These are phyloP conservation scores for Chlamydomonas schloesseri DNA, from an alignment of 139 green algal genomes.

Conservation along the genomic window DNA sequence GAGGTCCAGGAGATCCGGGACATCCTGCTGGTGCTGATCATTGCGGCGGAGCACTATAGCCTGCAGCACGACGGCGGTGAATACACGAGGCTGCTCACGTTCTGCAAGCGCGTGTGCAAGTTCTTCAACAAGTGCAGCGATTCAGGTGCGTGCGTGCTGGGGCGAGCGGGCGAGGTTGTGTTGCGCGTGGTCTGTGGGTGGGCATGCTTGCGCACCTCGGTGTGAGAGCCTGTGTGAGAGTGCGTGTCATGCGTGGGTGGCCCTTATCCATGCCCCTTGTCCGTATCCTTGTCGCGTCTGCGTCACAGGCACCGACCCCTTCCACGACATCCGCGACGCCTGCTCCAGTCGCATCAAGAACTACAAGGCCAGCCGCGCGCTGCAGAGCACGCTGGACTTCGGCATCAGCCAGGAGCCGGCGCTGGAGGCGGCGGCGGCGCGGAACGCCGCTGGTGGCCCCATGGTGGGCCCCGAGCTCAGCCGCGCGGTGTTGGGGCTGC, in stretches of 20 bases:
- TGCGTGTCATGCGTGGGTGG: too few species aligned
- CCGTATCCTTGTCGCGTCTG: too few species aligned
- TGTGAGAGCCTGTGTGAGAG: background rate
- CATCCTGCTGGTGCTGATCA: slow-evolving; percentile 67
- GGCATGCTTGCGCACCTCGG: too few species aligned
- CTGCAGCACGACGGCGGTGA: slow-evolving; percentile 54
- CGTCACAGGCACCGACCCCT: slow-evolving; percentile 39
- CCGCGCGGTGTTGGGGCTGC: slow-evolving; percentile 25
- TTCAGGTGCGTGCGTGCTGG: background rate
- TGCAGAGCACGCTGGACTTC: slow-evolving; percentile 27
- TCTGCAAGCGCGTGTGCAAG: slow-evolving; percentile 60
- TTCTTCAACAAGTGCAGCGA: slow-evolving; percentile 59
- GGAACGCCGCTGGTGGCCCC: slow-evolving; percentile 1
- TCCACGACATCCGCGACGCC: slow-evolving; percentile 51
- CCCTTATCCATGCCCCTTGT: too few species aligned
- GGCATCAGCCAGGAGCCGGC: slow-evolving; percentile 28
- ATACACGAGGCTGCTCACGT: slow-evolving; percentile 59
- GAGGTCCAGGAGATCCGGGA: slow-evolving; percentile 61
- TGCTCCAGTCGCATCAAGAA: slow-evolving; percentile 55
- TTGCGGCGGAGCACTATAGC: slow-evolving; percentile 58
- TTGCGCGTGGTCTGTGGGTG: background rate
- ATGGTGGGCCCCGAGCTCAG: slow-evolving; percentile 29
- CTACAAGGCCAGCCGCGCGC: slow-evolving; percentile 40
- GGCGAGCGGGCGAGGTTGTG: background rate
- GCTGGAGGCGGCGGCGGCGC: slow-evolving; percentile 28